These are phyloP conservation scores for Lasiosphaeris hirsuta DNA, from an alignment of 495 filamentous ascomycete genomes.

Conservation along the genomic window DNA sequence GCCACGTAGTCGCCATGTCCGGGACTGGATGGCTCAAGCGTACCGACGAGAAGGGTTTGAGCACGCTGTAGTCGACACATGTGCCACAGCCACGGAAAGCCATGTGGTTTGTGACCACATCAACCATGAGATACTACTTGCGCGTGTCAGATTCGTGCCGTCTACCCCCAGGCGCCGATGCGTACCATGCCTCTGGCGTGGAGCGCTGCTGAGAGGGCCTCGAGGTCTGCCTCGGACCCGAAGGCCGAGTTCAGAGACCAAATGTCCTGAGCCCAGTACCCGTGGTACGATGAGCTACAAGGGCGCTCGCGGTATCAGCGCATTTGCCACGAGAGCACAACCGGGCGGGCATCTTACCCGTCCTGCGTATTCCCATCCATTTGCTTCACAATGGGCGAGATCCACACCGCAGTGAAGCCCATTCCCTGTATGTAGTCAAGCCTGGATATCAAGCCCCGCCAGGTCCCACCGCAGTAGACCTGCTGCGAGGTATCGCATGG, in stretches of 20 bases:
- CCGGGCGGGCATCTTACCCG: constrained; percentile 38
- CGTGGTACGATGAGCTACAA: constrained; percentile 63
- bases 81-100: constrained; percentile 55
- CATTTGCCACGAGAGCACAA: background rate
- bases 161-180: background rate
- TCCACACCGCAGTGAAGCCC: constrained; percentile 84
- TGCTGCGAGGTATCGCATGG: constrained; percentile 44
- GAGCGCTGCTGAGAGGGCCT: constrained; percentile 53
- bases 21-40: too few relatives aligned
- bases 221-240: constrained; percentile 63
- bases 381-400: constrained; percentile 68
- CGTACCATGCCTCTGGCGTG: constrained; percentile 60
- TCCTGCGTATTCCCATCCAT: constrained; percentile 49
- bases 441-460: constrained; percentile 65
- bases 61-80: constrained; percentile 57
- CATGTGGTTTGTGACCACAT: constrained; percentile 78
- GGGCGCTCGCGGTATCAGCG: too few relatives aligned
- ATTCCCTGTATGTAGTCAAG: constrained; percentile 71
- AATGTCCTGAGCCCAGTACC: constrained; percentile 73
- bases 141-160: background rate
- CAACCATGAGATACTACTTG: constrained; percentile 67
- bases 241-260: constrained; percentile 62
- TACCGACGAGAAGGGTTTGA: constrained; percentile 61
- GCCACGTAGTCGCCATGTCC: too few relatives aligned
- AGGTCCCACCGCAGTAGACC: constrained; percentile 75